Evolutionary conservation across 768 basidiomycete genomes (phyloP), one percentile per base, ranked within the genome.

Genomic region (Suillus paluster): DNA sequence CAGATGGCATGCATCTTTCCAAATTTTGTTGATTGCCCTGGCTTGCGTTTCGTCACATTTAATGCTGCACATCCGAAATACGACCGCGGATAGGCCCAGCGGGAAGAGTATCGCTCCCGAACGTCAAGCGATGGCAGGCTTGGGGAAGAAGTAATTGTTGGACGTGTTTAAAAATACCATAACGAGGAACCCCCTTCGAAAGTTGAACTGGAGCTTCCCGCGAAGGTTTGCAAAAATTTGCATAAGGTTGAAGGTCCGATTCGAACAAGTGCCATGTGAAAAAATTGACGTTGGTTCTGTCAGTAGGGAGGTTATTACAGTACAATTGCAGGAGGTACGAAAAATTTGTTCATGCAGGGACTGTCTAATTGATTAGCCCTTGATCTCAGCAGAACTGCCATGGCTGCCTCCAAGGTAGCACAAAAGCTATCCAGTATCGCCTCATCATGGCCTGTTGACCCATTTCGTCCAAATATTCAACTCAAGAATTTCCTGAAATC

Each of bases 391-490:
- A 55, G n/a, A 38, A 71, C 67, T 61, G 61, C 64, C 54, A 75
- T 74, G 71, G 57, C 71, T n/a, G 59, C 68, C 33, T 70, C 74
- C 58, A 80, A 79, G 63, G 71, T 84, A 15, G 75, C 81, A 1
- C 79, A 81, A 61, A 82, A 84, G 68, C 80, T 92, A 64, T 75
- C 73, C 45, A 68, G 74, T 11, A 82, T 92, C 54, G 89, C 88
- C 1, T 75, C 82, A 46, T 71, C 80, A 42, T 94, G 92, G 90
- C 82, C 84, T 17, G 75, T 74, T 14, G 92, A 94, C 67, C 90
- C 90, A 0, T 90, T 94, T 71, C 83, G 92, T 3, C 91, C 90
- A 1, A 88, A 90, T 64, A 70, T 93, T 9, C 92, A 94, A 76
- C 80, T 93, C 36, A 84, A 83, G 64, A 82, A 73, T 1, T 87